A percentile compares a stretch with the other conserved stretches of the same genome.
phyloP scores from a whole-genome alignment of 495 filamentous ascomycete species.

The Penicillium waksmanii region DNA sequence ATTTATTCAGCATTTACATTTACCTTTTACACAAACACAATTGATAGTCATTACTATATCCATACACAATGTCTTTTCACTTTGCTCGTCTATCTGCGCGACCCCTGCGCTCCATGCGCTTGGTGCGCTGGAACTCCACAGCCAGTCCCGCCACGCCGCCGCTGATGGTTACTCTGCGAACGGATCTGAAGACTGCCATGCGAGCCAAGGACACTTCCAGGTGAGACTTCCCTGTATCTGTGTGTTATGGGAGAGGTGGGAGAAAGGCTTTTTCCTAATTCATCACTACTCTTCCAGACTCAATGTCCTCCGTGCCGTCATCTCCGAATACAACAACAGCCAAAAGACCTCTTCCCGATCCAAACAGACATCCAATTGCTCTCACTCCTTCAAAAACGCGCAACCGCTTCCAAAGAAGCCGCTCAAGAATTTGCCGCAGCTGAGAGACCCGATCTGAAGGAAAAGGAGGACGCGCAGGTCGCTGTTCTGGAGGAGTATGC shows the following conservation, averaged over 20 bases:
- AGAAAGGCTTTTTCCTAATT: too few relatives aligned
- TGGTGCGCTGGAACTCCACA: slow-evolving; percentile 48
- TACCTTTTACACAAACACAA: too few relatives aligned
- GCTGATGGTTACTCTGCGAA: slow-evolving; percentile 54
- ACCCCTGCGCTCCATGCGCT: slow-evolving; percentile 23
- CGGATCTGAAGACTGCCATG: slow-evolving; percentile 65
- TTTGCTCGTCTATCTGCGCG: slow-evolving; percentile 32
- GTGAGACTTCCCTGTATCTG: slow-evolving; percentile 25
- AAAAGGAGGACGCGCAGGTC: slow-evolving; percentile 60
- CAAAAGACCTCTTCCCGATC: slow-evolving; percentile 58
- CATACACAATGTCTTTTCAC: slow-evolving; percentile 7
- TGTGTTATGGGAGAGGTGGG: too few relatives aligned
- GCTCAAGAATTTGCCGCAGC: slow-evolving; percentile 55
- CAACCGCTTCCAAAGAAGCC: slow-evolving; percentile 50
- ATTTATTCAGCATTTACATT: background rate
- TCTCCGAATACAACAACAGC: slow-evolving; percentile 67
- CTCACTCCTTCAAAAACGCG: slow-evolving; percentile 60
- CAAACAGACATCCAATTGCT: slow-evolving; percentile 61
- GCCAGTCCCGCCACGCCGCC: slow-evolving; percentile 45
- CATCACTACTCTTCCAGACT: slow-evolving; percentile 33
- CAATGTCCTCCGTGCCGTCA: slow-evolving; percentile 61
- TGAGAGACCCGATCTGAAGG: slow-evolving; percentile 57
- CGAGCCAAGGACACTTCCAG: slow-evolving; percentile 60
- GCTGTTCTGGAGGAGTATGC: slow-evolving; percentile 61
- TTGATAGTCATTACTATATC: background rate